Evolutionary conservation across 768 basidiomycete species (phyloP).

Genomic region (Gloeostereum incarnatum): DNA sequence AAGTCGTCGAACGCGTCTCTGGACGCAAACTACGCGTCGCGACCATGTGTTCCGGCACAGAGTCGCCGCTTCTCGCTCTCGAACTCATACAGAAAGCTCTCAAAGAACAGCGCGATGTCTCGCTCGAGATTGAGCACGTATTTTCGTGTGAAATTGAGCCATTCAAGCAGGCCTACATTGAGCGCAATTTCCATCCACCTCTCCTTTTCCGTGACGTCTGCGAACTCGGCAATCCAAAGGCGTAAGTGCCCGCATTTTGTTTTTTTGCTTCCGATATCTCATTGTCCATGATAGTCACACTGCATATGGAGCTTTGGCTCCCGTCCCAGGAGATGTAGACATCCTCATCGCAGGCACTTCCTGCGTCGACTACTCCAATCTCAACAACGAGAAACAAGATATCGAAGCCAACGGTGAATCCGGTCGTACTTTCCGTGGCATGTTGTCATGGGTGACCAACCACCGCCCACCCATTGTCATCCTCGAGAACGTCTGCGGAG

Average conservation of each 20-base stretch:
- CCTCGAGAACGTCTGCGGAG: conserved; percentile 88
- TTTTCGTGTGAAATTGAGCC: conserved; percentile 98
- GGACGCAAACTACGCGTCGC: conserved; percentile 88
- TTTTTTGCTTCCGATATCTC: conserved; percentile 2
- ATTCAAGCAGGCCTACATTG: conserved; percentile 96
- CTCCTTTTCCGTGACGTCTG: conserved; percentile 91
- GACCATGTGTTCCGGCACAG: conserved; percentile 97
- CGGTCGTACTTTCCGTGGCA: conserved; percentile 87
- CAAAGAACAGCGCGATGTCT: conserved; percentile 51
- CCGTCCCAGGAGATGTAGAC: conserved; percentile 87
- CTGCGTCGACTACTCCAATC: conserved; percentile 94
- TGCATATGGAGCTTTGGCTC: conserved; percentile 79
- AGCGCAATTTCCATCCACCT: conserved; percentile 91
- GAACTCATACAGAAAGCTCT: conserved; percentile 76
- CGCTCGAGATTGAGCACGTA: conserved; percentile 78
- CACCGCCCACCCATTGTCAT: conserved; percentile 90
- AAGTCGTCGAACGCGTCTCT: conserved; percentile 52
- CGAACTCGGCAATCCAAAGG: conserved; percentile 71
- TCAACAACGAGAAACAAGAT: conserved; percentile 88
- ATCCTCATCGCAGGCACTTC: conserved; percentile 90
- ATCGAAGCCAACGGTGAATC: conserved; percentile 90
- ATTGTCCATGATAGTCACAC: too few relatives aligned
- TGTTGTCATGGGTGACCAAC: conserved; percentile 86
- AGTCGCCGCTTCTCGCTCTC: conserved; percentile 87
- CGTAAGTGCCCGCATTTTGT: conserved; percentile 38